Evolutionary conservation across 108 stramenopile species (phyloP), one percentile per base, ranked within the genome.

Genomic region (Skeletonema tropicum): DNA sequence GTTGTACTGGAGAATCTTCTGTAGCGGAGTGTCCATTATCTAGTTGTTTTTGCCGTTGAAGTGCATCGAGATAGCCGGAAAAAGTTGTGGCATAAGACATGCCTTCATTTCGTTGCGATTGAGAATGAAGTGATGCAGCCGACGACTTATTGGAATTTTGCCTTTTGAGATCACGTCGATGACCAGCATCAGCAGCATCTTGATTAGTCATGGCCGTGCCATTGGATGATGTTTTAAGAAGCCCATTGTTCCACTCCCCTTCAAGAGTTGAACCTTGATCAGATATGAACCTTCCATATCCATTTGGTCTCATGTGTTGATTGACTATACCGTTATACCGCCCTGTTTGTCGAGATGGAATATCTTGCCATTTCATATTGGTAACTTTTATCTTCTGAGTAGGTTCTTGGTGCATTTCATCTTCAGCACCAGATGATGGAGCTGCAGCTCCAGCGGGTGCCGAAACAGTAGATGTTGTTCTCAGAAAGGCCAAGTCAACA

Each of bases 291-390:
- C 7, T 49, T 49, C 48, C 48, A 5, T 19, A 6, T 1, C 48
- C 48, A 49, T 49, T n/a, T 49, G 48, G 48, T 49, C 48, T 49
- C 48, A 49, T 49, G 19, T 49, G n/a, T 49, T 49, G 48, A 49
- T 49, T 49, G n/a, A 19, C 48, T 5, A 12, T 17, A 19, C 48
- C 48, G 19, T 6, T 19, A 49, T 49, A 49, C 48, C 48, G 48
- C 1, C 48, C 48, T n/a, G 10, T 19, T 1, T 19, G 17, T 49
- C 48, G 11, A 1, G 48, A 49, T 49, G 48, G 5, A 49, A 49
- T 19, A 17, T 49, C 48, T 49, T 49, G 48, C 48, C 48, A 49
- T 49, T 19, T n/a, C 17, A 49, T n/a, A 49, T 49, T 49, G 4
- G 7, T 6, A 17, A 49, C 48, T 49, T 49, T 10, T 49, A 19